Evolutionary conservation across 371 early-diverging fungal genomes (phyloP).

Genomic region (Dichotomocladium elegans): DNA sequence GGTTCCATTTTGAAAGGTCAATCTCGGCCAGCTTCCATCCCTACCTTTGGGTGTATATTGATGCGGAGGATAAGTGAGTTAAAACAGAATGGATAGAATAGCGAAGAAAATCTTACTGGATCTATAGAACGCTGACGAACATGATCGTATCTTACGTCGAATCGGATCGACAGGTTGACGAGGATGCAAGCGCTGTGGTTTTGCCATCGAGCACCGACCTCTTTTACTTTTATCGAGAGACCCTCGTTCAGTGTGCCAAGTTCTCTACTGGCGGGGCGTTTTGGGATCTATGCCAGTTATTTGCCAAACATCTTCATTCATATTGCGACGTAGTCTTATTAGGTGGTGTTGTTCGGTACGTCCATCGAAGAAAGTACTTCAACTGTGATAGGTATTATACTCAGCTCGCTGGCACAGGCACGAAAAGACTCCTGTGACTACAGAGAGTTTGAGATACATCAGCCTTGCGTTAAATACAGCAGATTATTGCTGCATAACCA

Average conservation of each 20-base stretch:
- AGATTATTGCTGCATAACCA: slow-evolving; percentile 90
- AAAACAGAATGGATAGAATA: background rate
- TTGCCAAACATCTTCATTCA: slow-evolving; percentile 71
- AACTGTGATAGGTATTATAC: background rate
- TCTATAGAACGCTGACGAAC: slow-evolving; percentile 43
- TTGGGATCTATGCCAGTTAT: slow-evolving; percentile 66
- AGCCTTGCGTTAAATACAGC: slow-evolving; percentile 87
- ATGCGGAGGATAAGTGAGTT: slow-evolving; percentile 74
- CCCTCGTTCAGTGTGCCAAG: slow-evolving; percentile 77
- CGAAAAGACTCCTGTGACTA: slow-evolving; percentile 55
- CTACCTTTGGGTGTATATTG: slow-evolving; percentile 77
- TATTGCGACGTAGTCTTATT: slow-evolving; percentile 73
- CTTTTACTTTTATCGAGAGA: slow-evolving; percentile 85
- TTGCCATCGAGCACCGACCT: slow-evolving; percentile 87
- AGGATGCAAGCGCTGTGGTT: slow-evolving; percentile 62
- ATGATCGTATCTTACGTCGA: slow-evolving; percentile 58
- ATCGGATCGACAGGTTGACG: slow-evolving; percentile 40
- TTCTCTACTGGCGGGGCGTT: slow-evolving; percentile 84
- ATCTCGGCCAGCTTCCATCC: slow-evolving; percentile 89
- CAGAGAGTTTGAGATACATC: slow-evolving; percentile 60
- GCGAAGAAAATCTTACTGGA: background rate
- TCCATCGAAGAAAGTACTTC: too few relatives aligned
- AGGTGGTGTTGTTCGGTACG: slow-evolving; percentile 62
- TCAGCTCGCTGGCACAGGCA: slow-evolving; percentile 34
- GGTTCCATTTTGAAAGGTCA: slow-evolving; percentile 57